These are phyloP conservation scores for Cyamopsis tetragonoloba DNA, from an alignment of 306 rosid species.

Conservation along the genomic window DNA sequence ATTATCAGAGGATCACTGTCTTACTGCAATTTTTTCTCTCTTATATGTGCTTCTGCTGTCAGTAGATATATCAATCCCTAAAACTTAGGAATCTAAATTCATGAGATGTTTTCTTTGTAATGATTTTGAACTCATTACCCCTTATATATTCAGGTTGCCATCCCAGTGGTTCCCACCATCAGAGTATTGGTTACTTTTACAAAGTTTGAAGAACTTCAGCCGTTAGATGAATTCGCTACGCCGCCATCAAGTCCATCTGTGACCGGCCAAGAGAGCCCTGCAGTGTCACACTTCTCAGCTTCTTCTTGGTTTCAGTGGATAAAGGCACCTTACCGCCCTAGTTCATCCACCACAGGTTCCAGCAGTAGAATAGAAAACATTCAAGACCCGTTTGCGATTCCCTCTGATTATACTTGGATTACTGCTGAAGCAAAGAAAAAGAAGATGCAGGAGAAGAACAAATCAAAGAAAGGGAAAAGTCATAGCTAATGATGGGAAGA, in stretches of 20 bases:
- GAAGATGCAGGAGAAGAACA: constrained; percentile 93
- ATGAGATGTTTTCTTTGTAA: neutral
- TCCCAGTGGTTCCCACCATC: constrained; percentile 96
- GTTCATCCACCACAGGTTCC: constrained; percentile 51
- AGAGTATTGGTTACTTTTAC: constrained; percentile 88
- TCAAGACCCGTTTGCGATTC: constrained; percentile 86
- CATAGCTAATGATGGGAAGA: constrained; percentile 44
- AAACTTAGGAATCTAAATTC: too few species aligned
- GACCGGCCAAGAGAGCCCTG: constrained; percentile 65
- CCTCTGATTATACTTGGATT: constrained; percentile 79
- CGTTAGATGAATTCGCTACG: constrained; percentile 74
- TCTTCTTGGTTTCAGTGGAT: constrained; percentile 99
- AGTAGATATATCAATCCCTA: too few species aligned
- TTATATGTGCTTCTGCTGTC: too few species aligned
- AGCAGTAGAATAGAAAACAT: constrained; percentile 76
- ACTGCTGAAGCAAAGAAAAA: constrained; percentile 81
- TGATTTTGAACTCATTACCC: constrained; percentile 1
- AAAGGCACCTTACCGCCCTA: constrained; percentile 75
- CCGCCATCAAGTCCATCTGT: constrained; percentile 84
- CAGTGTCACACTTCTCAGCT: constrained; percentile 30
- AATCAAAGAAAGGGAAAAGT: constrained; percentile 74
- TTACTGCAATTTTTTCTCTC: neutral
- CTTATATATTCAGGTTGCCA: constrained; percentile 69
- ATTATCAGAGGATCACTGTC: neutral
- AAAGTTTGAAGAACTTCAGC: constrained; percentile 83